These are phyloP conservation scores for Marasmius tenuissimus DNA, from an alignment of 1,284 basidiomycete genomes.

Conservation along the genomic window DNA sequence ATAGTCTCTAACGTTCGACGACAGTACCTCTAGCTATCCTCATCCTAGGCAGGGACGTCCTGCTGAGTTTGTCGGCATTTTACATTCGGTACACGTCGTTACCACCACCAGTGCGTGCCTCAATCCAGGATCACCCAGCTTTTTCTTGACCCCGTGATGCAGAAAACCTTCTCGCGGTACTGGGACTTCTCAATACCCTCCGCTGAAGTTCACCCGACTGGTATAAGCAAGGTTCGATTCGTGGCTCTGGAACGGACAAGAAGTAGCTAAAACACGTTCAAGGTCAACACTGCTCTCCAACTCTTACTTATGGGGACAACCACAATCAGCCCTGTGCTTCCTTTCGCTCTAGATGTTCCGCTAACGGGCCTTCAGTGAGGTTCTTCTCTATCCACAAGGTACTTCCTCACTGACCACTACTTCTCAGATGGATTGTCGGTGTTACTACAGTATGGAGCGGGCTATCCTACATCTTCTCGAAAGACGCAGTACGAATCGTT, in stretches of 20 bases:
- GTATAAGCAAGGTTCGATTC: slow-evolving; percentile 78
- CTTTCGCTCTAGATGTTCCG: slow-evolving; percentile 55
- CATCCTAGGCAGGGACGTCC: slow-evolving; percentile 88
- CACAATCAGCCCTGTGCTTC: slow-evolving; percentile 81
- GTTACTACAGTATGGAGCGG: slow-evolving; percentile 93
- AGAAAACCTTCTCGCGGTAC: slow-evolving; percentile 92
- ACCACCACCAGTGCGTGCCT: slow-evolving; percentile 71
- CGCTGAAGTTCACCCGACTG: slow-evolving; percentile 89
- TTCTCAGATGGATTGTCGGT: slow-evolving; percentile 80
- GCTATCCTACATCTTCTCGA: slow-evolving; percentile 81
- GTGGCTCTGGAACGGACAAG: slow-evolving; percentile 1
- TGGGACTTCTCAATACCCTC: slow-evolving; percentile 96
- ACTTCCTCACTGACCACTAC: background rate
- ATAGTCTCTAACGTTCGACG: background rate
- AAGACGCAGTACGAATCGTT: slow-evolving; percentile 65
- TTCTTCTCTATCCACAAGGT: background rate
- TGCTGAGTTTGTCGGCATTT: slow-evolving; percentile 88
- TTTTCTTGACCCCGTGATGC: slow-evolving; percentile 3
- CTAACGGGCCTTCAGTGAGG: slow-evolving; percentile 53
- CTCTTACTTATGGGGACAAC: slow-evolving; percentile 87
- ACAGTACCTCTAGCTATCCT: slow-evolving; percentile 83
- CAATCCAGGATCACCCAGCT: slow-evolving; percentile 3
- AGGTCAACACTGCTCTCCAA: slow-evolving; percentile 94
- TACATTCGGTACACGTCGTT: slow-evolving; percentile 92
- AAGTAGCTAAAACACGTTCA: background rate